These are phyloP conservation scores for Xerocomellus chrysenteron DNA, from an alignment of 768 basidiomycete genomes.

Conservation along the genomic window DNA sequence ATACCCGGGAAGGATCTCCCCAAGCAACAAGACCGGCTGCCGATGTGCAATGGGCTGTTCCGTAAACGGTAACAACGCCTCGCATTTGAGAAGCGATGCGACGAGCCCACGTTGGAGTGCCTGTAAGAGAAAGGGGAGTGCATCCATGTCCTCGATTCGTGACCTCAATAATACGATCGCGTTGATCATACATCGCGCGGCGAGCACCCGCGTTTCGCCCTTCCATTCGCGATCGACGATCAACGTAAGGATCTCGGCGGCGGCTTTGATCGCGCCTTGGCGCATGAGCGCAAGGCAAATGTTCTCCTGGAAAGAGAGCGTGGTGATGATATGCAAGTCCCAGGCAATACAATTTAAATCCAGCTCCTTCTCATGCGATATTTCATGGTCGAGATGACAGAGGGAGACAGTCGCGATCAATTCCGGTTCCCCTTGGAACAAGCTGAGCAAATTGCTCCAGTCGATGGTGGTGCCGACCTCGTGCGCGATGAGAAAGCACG, in stretches of 20 bases:
- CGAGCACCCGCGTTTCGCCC: conserved; percentile 8
- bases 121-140: conserved; percentile 25
- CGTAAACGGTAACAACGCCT: conserved; percentile 16
- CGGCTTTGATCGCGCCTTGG: conserved; percentile 24
- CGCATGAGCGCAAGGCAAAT: conserved; percentile 21
- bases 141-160: conserved; percentile 27
- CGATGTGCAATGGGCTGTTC: conserved; percentile 10
- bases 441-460: conserved; percentile 23
- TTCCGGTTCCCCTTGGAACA: conserved; percentile 21
- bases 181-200: conserved; percentile 24
- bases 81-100: conserved; percentile 25
- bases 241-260: conserved; percentile 22
- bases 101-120: conserved; percentile 23
- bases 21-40: conserved; percentile 11
- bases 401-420: conserved; percentile 21
- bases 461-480: conserved; percentile 19
- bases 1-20: conserved; percentile 21
- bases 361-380: conserved; percentile 12
- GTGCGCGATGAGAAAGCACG: conserved; percentile 27
- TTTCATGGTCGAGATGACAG: conserved; percentile 26
- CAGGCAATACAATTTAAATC: conserved; percentile 28
- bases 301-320: conserved; percentile 16
- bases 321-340: conserved; percentile 30
- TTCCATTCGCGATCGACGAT: conserved; percentile 17
- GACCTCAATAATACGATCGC: conserved; percentile 16